phyloP scores from a whole-genome alignment of 2,329 filamentous ascomycete genomes.

The Nemania sp. region DNA sequence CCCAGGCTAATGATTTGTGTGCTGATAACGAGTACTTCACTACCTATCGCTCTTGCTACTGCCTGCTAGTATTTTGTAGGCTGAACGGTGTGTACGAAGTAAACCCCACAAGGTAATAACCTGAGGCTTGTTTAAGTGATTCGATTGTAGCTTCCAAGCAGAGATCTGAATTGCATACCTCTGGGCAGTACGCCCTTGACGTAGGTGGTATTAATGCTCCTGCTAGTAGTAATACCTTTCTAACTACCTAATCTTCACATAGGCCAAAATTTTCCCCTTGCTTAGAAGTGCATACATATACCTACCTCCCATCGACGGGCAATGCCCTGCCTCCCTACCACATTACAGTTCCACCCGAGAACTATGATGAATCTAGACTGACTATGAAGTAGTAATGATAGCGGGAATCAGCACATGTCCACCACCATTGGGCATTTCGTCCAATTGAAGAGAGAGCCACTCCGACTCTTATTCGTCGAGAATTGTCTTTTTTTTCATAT shows the following conservation, averaged over 20 bases:
- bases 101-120: too few relatives aligned
- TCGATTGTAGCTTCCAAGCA: too few relatives aligned
- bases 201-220: too few relatives aligned
- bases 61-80: neutral
- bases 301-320: too few relatives aligned
- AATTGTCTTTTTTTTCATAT: neutral
- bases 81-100: too few relatives aligned
- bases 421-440: neutral
- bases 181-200: too few relatives aligned
- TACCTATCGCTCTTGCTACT: neutral
- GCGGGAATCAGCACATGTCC: neutral
- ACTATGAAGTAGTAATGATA: neutral
- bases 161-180: too few relatives aligned
- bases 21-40: neutral
- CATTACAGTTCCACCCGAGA: conserved; percentile 8
- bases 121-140: too few relatives aligned
- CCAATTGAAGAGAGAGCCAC: conserved; percentile 15
- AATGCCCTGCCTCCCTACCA: neutral
- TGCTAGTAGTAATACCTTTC: too few relatives aligned
- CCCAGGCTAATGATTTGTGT: too few relatives aligned
- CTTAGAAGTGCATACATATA: neutral
- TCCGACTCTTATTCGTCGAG: conserved; percentile 22
- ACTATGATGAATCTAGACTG: neutral
- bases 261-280: neutral
- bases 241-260: too few relatives aligned